Percentiles rank a stretch among this genome's conserved stretches.
Evolutionary conservation across 345 rosid genomes (phyloP).

Genomic region (Psidium friedrichsthalianum): DNA sequence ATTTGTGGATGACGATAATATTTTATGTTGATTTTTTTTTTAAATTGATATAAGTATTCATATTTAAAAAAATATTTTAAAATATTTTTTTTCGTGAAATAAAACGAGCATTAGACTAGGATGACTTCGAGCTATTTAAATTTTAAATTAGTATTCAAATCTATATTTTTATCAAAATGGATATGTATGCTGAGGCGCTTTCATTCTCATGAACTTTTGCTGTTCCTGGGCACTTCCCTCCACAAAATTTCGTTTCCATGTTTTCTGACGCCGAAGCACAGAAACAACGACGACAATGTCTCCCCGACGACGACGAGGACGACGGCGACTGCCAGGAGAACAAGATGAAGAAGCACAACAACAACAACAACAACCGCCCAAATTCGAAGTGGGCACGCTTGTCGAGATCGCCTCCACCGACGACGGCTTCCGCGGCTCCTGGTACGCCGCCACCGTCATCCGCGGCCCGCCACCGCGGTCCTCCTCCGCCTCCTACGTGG

Average conservation of each 20-base stretch:
- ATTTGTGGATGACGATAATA: too few species aligned
- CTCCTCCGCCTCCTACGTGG: neutral
- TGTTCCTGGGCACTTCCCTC: neutral
- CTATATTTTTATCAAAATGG: neutral
- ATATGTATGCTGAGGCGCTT: neutral
- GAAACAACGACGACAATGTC: neutral
- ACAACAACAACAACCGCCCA: neutral
- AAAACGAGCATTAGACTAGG: too few species aligned
- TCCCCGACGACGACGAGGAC: neutral
- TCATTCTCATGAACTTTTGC: neutral
- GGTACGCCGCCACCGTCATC: slow-evolving; percentile 45
- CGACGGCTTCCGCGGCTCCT: slow-evolving; percentile 62
- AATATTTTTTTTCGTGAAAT: too few species aligned
- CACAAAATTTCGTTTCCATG: neutral
- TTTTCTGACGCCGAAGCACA: neutral
- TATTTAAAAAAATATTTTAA: too few species aligned
- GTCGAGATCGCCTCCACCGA: slow-evolving; percentile 66
- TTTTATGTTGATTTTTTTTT: too few species aligned
- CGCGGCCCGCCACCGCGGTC: neutral
- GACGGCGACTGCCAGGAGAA: neutral
- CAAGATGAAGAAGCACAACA: neutral
- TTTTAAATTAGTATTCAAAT: neutral
- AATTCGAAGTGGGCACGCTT: neutral
- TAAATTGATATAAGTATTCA: too few species aligned
- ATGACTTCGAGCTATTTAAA: too few species aligned